These are phyloP conservation scores for Talaromyces amestolkiae DNA, from an alignment of 2,329 filamentous ascomycete genomes.

Conservation along the genomic window DNA sequence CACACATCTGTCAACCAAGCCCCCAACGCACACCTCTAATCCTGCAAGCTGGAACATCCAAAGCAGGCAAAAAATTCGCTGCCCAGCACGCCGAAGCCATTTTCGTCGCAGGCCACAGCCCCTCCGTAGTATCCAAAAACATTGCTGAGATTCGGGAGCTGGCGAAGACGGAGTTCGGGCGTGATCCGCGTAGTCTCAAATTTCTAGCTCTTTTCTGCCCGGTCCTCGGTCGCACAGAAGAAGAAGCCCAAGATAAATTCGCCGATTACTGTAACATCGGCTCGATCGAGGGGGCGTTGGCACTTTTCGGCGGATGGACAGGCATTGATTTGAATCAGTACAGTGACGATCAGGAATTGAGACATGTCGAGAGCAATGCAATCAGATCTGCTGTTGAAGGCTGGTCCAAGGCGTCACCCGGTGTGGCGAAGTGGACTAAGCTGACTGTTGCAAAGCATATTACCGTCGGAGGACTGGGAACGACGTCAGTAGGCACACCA, in stretches of 20 bases:
- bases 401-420: conserved; percentile 57
- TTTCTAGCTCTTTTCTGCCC: conserved; percentile 66
- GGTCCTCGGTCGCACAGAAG: conserved; percentile 63
- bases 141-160: conserved; percentile 62
- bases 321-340: conserved; percentile 63
- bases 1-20: conserved; percentile 64
- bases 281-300: conserved; percentile 63
- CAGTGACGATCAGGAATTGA: conserved; percentile 62
- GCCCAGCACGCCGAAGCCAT: conserved; percentile 70
- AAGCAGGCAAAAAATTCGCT: conserved; percentile 64
- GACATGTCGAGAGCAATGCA: conserved; percentile 61
- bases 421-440: conserved; percentile 69
- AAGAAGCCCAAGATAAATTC: conserved; percentile 65
- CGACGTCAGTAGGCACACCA: conserved; percentile 63
- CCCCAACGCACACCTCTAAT: conserved; percentile 68
- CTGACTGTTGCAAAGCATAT: conserved; percentile 66
- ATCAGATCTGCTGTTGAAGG: conserved; percentile 53
- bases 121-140: conserved; percentile 59
- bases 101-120: conserved; percentile 65
- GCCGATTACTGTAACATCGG: conserved; percentile 61
- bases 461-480: conserved; percentile 65
- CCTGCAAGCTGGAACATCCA: conserved; percentile 68
- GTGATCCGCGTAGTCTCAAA: conserved; percentile 63
- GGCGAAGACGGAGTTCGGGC: conserved; percentile 52
- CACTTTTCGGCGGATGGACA: conserved; percentile 73